A percentile compares a stretch with the other conserved stretches of the same genome.
phyloP scores from a whole-genome alignment of 345 rosid species.

The Dimocarpus longan region DNA sequence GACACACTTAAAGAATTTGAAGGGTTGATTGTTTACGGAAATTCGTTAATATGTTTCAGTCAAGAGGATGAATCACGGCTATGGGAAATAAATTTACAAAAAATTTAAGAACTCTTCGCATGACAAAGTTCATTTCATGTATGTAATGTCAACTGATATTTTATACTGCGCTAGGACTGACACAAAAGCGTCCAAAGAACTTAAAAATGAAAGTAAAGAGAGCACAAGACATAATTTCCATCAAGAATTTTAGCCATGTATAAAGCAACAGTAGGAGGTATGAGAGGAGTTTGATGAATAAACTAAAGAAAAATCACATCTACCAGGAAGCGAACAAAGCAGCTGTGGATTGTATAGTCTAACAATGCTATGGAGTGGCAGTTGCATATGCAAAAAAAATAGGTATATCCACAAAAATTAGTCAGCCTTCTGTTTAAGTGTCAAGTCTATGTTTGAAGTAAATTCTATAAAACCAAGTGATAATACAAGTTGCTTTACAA shows the following conservation, averaged over 20 bases:
- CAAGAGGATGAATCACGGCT: not conserved
- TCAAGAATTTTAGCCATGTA: not conserved
- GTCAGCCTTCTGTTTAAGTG: not conserved
- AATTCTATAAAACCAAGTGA: not conserved
- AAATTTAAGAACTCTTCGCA: not conserved
- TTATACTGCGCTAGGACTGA: not conserved
- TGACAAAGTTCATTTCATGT: not conserved
- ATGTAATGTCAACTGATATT: not conserved
- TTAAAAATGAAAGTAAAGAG: not conserved
- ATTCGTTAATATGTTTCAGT: not conserved
- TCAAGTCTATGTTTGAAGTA: not conserved
- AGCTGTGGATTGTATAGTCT: too few relatives aligned
- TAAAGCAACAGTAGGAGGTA: not conserved
- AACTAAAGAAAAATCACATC: not conserved
- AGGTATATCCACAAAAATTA: not conserved
- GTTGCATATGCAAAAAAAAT: not conserved
- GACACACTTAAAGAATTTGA: not conserved
- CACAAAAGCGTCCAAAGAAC: slow-evolving; percentile 6
- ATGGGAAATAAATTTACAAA: not conserved
- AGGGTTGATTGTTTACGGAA: not conserved
- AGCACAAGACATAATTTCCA: not conserved
- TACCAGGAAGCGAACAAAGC: not conserved
- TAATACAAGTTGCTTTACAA: not conserved
- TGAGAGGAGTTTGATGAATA: slow-evolving; percentile 4
- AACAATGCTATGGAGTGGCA: not conserved